Conservation (phyloP, 257 asterid species). For the Petrea volubilis region DNA sequence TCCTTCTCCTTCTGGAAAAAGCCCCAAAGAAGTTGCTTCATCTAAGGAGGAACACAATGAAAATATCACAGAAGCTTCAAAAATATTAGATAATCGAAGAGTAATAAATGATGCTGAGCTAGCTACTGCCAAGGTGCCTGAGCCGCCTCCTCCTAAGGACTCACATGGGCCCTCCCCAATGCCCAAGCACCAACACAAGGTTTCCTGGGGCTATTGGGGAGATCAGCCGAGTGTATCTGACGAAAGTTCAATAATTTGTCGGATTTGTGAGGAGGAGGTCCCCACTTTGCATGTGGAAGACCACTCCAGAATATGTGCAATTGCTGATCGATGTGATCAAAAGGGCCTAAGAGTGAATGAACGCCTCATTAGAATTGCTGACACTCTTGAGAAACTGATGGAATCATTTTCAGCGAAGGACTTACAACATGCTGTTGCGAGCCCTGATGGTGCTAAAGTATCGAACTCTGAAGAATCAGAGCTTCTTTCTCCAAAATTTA, state of each 20-base stretch:
- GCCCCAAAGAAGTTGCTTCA: slow-evolving; percentile 58
- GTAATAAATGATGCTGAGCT: slow-evolving; percentile 58
- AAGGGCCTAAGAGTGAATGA: slow-evolving; percentile 91
- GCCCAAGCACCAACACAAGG: slow-evolving; percentile 73
- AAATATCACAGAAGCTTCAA: slow-evolving; percentile 47
- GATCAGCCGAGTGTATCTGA: slow-evolving; percentile 79
- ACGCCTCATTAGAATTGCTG: slow-evolving; percentile 80
- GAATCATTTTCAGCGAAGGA: slow-evolving; percentile 80
- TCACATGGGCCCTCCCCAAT: slow-evolving; percentile 40
- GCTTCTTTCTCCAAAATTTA: slow-evolving; percentile 82
- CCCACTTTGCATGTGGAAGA: slow-evolving; percentile 97
- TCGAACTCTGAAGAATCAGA: slow-evolving; percentile 93
- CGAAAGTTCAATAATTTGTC: slow-evolving; percentile 93
- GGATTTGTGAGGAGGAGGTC: slow-evolving; percentile 98
- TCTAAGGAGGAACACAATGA: slow-evolving; percentile 59
- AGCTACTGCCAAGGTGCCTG: slow-evolving; percentile 57
- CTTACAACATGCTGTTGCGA: slow-evolving; percentile 59
- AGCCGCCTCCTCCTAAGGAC: slow-evolving; percentile 60
- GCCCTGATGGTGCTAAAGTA: slow-evolving; percentile 81
- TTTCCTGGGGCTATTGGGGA: slow-evolving; percentile 93
- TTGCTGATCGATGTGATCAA: slow-evolving; percentile 96
- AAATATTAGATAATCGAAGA: slow-evolving; percentile 41
- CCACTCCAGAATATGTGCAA: slow-evolving; percentile 94
- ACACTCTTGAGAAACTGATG: slow-evolving; percentile 89
- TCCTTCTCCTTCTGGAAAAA: slow-evolving; percentile 70